These are phyloP conservation scores for Pythium utonaiense DNA, from an alignment of 352 stramenopile genomes.

Conservation along the genomic window DNA sequence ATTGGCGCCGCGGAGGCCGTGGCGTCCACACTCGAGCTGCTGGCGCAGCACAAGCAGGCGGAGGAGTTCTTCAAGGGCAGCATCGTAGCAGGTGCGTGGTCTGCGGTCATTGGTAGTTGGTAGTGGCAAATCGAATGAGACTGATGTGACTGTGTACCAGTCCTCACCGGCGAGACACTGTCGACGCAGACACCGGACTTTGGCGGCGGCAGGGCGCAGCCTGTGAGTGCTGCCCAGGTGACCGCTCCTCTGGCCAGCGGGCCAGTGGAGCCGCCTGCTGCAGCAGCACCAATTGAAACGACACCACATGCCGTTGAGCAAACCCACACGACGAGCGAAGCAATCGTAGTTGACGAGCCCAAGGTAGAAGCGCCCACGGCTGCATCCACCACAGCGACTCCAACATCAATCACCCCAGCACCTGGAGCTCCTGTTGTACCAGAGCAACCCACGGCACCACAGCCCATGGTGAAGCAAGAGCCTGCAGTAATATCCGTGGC, in stretches of 20 bases:
- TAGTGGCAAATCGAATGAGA: not conserved
- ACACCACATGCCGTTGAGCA: not conserved
- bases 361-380: not conserved
- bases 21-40: constrained; percentile 36
- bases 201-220: not conserved
- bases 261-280: not conserved
- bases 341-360: too few relatives aligned
- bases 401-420: too few relatives aligned
- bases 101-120: not conserved
- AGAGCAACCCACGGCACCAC: too few relatives aligned
- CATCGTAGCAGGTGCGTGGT: constrained; percentile 45
- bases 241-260: not conserved
- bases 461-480: too few relatives aligned
- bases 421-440: too few relatives aligned
- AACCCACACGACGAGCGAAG: too few relatives aligned
- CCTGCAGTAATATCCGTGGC: too few relatives aligned
- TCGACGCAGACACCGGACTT: constrained; percentile 38
- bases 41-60: constrained; percentile 39
- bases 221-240: not conserved
- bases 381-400: not conserved
- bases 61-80: constrained; percentile 60
- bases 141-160: constrained; percentile 20
- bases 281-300: not conserved
- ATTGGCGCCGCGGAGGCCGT: constrained; percentile 49
- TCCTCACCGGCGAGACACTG: constrained; percentile 38